Percentiles rank a stretch among this genome's conserved stretches.
Conservation (phyloP, 2,329 filamentous ascomycete genomes). For the Paramyrothecium roridum region DNA sequence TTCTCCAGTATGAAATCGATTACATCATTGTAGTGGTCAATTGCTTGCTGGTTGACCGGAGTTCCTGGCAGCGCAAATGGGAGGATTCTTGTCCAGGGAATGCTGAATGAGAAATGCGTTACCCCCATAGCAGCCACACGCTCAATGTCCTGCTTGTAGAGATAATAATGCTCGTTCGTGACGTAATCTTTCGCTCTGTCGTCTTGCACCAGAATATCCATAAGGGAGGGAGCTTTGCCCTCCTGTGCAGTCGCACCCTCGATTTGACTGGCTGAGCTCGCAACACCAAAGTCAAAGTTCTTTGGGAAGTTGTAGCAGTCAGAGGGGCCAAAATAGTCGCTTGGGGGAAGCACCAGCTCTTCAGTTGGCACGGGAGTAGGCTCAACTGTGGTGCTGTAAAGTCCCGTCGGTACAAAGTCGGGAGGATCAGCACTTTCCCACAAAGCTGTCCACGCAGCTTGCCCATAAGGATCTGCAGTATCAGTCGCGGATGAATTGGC, state of each 20-base stretch:
- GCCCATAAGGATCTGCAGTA: slow-evolving; percentile 23
- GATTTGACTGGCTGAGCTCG: slow-evolving; percentile 42
- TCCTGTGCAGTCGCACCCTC: slow-evolving; percentile 42
- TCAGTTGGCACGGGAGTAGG: slow-evolving; percentile 52
- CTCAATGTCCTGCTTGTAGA: slow-evolving; percentile 55
- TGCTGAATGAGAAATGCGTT: slow-evolving; percentile 48
- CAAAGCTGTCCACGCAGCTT: slow-evolving; percentile 26
- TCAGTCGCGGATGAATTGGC: slow-evolving; percentile 21
- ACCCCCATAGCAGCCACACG: slow-evolving; percentile 49
- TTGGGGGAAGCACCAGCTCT: slow-evolving; percentile 53
- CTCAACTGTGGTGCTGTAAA: slow-evolving; percentile 44
- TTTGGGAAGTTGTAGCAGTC: slow-evolving; percentile 47
- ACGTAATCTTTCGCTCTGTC: slow-evolving; percentile 26
- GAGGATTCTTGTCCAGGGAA: slow-evolving; percentile 49
- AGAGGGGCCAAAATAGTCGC: slow-evolving; percentile 44
- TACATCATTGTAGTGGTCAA: slow-evolving; percentile 52
- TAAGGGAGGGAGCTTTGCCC: slow-evolving; percentile 37
- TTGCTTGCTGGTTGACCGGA: slow-evolving; percentile 46
- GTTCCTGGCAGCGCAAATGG: slow-evolving; percentile 47
- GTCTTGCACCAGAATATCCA: slow-evolving; percentile 33
- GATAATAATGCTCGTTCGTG: slow-evolving; percentile 50
- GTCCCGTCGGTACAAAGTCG: slow-evolving; percentile 26
- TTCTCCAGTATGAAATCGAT: slow-evolving; percentile 46
- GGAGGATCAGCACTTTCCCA: slow-evolving; percentile 29
- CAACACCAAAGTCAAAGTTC: slow-evolving; percentile 45